These are phyloP conservation scores for Candida lessepsii DNA, from an alignment of 805 yeast species.

Conservation along the genomic window DNA sequence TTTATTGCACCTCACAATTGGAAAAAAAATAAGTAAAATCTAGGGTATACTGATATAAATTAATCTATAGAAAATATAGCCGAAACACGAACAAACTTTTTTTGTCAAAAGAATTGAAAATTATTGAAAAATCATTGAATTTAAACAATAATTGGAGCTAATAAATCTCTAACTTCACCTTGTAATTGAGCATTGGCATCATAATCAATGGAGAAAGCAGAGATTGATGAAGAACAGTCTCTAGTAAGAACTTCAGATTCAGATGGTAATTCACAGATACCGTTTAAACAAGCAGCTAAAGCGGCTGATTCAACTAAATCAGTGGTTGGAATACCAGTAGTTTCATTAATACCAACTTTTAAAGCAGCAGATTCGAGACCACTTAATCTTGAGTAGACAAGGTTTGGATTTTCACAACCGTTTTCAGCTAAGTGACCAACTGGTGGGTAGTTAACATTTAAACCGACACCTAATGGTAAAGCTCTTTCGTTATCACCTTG, in stretches of 20 bases:
- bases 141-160: conserved; percentile 14
- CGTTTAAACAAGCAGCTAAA: conserved; percentile 33
- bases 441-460: conserved; percentile 49
- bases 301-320: conserved; percentile 13
- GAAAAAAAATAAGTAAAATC: neutral
- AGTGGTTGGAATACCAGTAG: conserved; percentile 26
- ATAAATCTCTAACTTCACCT: conserved; percentile 17
- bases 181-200: conserved; percentile 32
- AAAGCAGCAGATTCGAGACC: conserved; percentile 38
- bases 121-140: too few species aligned
- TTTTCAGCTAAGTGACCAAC: conserved; percentile 35
- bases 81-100: conserved; percentile 3
- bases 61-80: conserved; percentile 4
- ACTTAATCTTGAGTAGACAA: conserved; percentile 44
- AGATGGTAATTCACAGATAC: conserved; percentile 45
- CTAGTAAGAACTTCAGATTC: conserved; percentile 33
- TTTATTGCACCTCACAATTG: too few species aligned
- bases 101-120: too few species aligned
- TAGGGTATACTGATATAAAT: conserved; percentile 4
- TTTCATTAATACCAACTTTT: conserved; percentile 37
- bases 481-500: conserved; percentile 37
- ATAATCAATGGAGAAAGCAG: conserved; percentile 49
- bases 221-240: conserved; percentile 44
- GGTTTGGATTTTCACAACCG: conserved; percentile 46
- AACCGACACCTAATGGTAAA: conserved; percentile 45